Conservation (phyloP, 2,329 filamentous ascomycete species). For the Pseudocercospora fuligena region DNA sequence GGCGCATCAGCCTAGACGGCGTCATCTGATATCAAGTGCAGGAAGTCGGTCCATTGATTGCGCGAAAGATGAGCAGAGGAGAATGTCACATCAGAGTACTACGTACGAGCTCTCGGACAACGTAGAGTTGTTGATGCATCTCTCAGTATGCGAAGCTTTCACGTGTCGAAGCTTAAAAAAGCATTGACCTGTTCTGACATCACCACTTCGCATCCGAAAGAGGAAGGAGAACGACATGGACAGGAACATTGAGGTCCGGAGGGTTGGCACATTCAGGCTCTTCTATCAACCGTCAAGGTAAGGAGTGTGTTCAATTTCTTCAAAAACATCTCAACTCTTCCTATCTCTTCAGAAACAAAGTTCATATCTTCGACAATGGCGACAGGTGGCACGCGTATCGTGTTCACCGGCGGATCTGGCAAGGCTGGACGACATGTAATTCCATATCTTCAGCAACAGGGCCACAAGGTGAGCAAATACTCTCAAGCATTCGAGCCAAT, state of each 20-base stretch:
- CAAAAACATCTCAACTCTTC: not conserved
- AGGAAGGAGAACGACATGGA: not conserved
- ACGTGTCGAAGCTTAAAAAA: constrained; percentile 7
- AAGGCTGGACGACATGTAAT: constrained; percentile 63
- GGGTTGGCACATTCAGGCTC: not conserved
- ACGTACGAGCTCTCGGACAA: not conserved
- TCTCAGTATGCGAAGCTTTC: constrained; percentile 1
- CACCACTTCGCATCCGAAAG: not conserved
- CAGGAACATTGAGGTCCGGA: not conserved
- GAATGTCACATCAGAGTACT: not conserved
- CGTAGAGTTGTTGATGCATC: not conserved
- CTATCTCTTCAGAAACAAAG: not conserved
- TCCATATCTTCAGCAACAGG: constrained; percentile 55
- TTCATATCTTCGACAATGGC: constrained; percentile 6
- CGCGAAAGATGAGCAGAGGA: not conserved
- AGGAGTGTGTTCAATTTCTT: not conserved
- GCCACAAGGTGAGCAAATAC: constrained; percentile 46
- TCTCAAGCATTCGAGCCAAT: not conserved
- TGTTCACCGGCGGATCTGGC: constrained; percentile 62
- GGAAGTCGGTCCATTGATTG: constrained; percentile 23
- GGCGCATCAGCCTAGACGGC: constrained; percentile 52
- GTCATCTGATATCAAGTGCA: constrained; percentile 36
- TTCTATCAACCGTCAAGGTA: not conserved
- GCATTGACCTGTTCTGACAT: not conserved
- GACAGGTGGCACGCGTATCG: constrained; percentile 47